These are phyloP conservation scores for Houttuynia cordata DNA, from an alignment of 164 flowering plant genomes.

Conservation along the genomic window DNA sequence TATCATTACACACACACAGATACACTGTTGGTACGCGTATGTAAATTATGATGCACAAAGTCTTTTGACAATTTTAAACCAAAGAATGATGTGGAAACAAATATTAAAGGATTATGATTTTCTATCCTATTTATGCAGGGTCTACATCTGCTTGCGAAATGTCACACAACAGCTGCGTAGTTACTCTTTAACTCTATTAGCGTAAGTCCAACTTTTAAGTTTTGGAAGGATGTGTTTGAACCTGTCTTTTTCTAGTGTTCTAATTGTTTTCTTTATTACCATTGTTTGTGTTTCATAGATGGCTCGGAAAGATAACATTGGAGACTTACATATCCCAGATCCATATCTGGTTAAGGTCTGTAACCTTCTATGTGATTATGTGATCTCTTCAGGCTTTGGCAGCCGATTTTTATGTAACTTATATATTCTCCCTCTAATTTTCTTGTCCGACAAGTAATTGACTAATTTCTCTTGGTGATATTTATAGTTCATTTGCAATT, in stretches of 20 bases:
- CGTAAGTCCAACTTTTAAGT: constrained; percentile 40
- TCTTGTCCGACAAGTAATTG: no score
- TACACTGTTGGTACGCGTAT: not conserved
- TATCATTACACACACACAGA: not conserved
- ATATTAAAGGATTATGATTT: not conserved
- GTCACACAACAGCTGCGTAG: constrained; percentile 80
- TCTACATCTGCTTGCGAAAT: constrained; percentile 87
- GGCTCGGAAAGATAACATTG: constrained; percentile 97
- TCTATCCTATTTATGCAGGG: constrained; percentile 37
- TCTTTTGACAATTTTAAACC: no score
- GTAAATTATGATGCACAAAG: no score
- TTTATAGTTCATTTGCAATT: not conserved
- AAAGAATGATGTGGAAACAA: no score
- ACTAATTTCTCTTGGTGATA: not conserved
- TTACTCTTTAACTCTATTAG: constrained; percentile 79
- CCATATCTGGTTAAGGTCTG: constrained; percentile 97
- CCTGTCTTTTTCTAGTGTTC: not conserved
- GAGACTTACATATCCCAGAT: constrained; percentile 98
- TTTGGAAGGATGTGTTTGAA: not conserved
- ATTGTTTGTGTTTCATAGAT: constrained; percentile 31
- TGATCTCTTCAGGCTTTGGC: not conserved
- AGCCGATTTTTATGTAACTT: not conserved
- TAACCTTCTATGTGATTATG: not conserved
- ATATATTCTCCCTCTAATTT: not conserved
- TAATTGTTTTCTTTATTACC: not conserved